Evolutionary conservation across 2,329 filamentous ascomycete species (phyloP), one percentile per base, ranked within the genome.

Genomic region (Epichloe gansuensis): DNA sequence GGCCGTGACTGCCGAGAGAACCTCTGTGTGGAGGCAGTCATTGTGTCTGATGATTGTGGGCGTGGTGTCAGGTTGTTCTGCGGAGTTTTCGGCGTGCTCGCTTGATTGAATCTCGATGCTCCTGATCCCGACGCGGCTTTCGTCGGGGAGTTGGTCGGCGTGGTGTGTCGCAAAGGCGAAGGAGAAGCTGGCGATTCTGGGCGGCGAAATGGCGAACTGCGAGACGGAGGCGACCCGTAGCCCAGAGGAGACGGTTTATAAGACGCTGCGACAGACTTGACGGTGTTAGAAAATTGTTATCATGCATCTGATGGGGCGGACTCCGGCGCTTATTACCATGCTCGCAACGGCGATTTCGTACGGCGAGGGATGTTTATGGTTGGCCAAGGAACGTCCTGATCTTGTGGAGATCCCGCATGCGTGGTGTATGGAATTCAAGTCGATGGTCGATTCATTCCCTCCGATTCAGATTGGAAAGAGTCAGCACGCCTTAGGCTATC

Each of bases 181-280:
- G 85, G 82, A 9, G 85, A 87, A 25, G 78, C 75, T 21, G 81
- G 78, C 21, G 80, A 81, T 58, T 80, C 78, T 50, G 78, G 73
- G 58, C 80, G 70, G 53, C 80, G 76, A 63, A 84, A 84, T 12
- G 81, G 81, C 49, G 81, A 84, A 61, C 71, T 77, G 64, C 86
- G 80, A 17, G 64, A 62, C 21, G 68, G 65, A 59, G 80, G 77
- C 46, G 85, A 84, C 57, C 82, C 82, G 68, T 85, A 87, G 54
- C 83, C 83, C 55, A 87, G 70, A 51, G 82, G 82, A 25, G 84
- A 87, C 13, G 83, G 82, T 66, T 86, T 87, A 68, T 84, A 87
- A 53, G 78, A 71, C 48, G 73, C 64, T 53, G 71, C 74, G 65
- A 73, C 76, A 65, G 73, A 75, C 80, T 77, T 63, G 49, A 54